These are phyloP conservation scores for Scleroderma bovista DNA, from an alignment of 768 basidiomycete genomes.

Conservation along the genomic window DNA sequence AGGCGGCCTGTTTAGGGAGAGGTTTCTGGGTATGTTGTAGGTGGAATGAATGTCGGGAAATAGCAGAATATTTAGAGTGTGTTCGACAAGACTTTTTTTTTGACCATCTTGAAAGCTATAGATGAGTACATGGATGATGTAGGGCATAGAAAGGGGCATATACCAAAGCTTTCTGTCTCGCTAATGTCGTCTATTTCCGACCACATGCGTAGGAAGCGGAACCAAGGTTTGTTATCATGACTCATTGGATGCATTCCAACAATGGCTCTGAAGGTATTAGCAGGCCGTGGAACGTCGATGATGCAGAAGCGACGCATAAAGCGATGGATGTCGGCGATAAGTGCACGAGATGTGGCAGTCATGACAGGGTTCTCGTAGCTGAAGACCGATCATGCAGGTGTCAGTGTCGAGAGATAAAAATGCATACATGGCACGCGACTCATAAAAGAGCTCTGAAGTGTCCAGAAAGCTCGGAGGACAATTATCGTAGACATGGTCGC, in stretches of 20 bases:
- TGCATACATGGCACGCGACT: slow-evolving; percentile 47
- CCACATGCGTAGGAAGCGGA: slow-evolving; percentile 66
- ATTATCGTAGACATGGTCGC: slow-evolving; percentile 65
- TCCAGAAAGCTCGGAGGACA: slow-evolving; percentile 41
- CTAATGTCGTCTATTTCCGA: slow-evolving; percentile 69
- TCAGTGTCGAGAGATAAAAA: background rate
- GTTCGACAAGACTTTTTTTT: slow-evolving; percentile 69
- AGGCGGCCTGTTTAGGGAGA: slow-evolving; percentile 28
- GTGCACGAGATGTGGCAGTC: slow-evolving; percentile 66
- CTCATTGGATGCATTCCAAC: slow-evolving; percentile 35
- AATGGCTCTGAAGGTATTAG: slow-evolving; percentile 52
- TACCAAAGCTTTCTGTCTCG: slow-evolving; percentile 78
- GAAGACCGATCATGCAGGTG: slow-evolving; percentile 7
- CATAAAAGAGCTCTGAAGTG: slow-evolving; percentile 59
- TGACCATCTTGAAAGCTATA: slow-evolving; percentile 51
- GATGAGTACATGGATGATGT: background rate
- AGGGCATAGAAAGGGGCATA: slow-evolving; percentile 8
- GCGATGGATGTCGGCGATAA: slow-evolving; percentile 67
- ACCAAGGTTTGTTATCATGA: slow-evolving; percentile 39
- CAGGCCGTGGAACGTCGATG: slow-evolving; percentile 64
- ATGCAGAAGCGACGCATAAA: slow-evolving; percentile 55
- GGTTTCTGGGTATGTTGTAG: slow-evolving; percentile 35
- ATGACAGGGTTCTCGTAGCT: slow-evolving; percentile 79
- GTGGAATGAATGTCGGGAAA: slow-evolving; percentile 65
- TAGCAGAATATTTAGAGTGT: slow-evolving; percentile 71